These are phyloP conservation scores for Eremomyces bilateralis DNA, from an alignment of 495 filamentous ascomycete genomes.

Conservation along the genomic window DNA sequence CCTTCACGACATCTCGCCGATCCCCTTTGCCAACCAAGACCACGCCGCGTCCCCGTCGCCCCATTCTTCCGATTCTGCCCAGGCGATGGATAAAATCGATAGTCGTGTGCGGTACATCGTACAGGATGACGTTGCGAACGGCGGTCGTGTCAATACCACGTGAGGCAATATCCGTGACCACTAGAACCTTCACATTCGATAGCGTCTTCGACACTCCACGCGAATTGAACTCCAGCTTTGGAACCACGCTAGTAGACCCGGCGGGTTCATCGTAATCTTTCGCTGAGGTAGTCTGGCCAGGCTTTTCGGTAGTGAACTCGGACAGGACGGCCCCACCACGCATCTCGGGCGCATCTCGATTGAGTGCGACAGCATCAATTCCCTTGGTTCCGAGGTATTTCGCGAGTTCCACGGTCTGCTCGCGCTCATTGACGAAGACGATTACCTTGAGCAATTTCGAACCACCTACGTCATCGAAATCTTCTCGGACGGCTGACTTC, in stretches of 20 bases:
- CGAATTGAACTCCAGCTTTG: neutral
- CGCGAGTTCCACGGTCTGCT: slow-evolving; percentile 61
- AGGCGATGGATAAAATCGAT: slow-evolving; percentile 95
- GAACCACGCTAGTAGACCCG: neutral
- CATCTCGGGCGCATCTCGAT: slow-evolving; percentile 20
- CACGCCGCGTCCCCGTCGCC: slow-evolving; percentile 66
- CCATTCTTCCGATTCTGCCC: slow-evolving; percentile 81
- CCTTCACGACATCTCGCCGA: slow-evolving; percentile 67
- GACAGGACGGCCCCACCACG: slow-evolving; percentile 53
- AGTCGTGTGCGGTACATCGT: slow-evolving; percentile 86
- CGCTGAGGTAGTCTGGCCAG: neutral
- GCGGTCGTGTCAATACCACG: slow-evolving; percentile 88
- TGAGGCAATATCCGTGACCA: slow-evolving; percentile 81
- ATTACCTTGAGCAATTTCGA: slow-evolving; percentile 65
- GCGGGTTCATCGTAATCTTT: neutral
- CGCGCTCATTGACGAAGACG: slow-evolving; percentile 95
- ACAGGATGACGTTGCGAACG: slow-evolving; percentile 74
- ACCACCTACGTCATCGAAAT: slow-evolving; percentile 22
- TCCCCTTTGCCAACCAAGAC: slow-evolving; percentile 81
- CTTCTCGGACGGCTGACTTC: slow-evolving; percentile 36
- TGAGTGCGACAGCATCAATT: slow-evolving; percentile 66
- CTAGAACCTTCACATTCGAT: slow-evolving; percentile 67
- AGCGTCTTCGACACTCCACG: slow-evolving; percentile 15
- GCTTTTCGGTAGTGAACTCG: slow-evolving; percentile 35
- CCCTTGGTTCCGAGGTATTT: slow-evolving; percentile 63